Conservation (phyloP, 1,139 yeast species). For the Saccharomycopsis phalli region DNA sequence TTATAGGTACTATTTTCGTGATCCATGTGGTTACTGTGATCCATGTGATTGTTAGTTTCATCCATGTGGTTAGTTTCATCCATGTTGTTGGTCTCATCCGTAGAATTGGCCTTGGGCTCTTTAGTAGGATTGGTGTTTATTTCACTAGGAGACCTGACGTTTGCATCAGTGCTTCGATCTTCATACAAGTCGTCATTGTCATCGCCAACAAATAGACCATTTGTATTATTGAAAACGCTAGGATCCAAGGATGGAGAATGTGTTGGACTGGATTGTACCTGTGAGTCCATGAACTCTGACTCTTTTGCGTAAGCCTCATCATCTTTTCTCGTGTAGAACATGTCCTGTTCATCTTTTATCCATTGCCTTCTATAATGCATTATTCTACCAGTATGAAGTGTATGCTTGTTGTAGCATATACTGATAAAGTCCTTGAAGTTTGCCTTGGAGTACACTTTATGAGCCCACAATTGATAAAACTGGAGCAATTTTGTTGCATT, state of each 20-base stretch:
- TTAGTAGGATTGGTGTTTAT: background rate
- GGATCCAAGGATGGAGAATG: too few species aligned
- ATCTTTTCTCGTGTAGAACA: constrained; percentile 3
- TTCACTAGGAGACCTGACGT: background rate
- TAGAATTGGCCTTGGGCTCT: constrained; percentile 1
- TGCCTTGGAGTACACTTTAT: constrained; percentile 69
- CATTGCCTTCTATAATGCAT: constrained; percentile 16
- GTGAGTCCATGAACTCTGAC: too few species aligned
- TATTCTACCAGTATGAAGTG: constrained; percentile 13
- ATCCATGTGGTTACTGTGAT: too few species aligned
- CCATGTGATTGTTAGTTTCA: too few species aligned
- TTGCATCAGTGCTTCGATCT: background rate
- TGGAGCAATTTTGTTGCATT: constrained; percentile 45
- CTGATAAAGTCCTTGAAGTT: constrained; percentile 52
- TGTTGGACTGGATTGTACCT: too few species aligned
- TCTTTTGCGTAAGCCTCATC: background rate
- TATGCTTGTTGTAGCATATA: constrained; percentile 21
- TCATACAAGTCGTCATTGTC: constrained; percentile 1
- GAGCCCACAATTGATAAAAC: constrained; percentile 82
- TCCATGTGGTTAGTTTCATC: background rate
- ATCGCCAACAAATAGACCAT: constrained; percentile 11
- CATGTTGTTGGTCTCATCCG: constrained; percentile 5
- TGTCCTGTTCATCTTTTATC: constrained; percentile 19
- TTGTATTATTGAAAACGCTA: too few species aligned
- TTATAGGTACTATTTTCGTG: too few species aligned